phyloP scores from a whole-genome alignment of 116 monocot species.

The Trichopus zeylanicus region DNA sequence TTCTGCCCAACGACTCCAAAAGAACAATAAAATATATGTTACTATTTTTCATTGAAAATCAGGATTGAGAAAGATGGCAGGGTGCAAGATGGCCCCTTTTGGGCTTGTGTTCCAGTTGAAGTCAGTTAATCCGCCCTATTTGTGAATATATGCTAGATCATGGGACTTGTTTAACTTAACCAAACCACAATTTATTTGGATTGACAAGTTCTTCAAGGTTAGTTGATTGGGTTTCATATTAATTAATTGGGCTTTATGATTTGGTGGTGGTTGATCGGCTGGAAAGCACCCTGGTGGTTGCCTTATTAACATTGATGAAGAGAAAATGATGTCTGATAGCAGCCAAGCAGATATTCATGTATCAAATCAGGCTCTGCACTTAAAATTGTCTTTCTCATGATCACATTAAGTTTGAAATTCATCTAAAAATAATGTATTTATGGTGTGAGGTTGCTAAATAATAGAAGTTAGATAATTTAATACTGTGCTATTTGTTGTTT shows the following conservation, averaged over 20 bases:
- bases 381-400: neutral
- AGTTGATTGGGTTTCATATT: too few relatives aligned
- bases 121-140: too few relatives aligned
- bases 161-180: too few relatives aligned
- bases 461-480: neutral
- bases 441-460: neutral
- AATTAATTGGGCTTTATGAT: too few relatives aligned
- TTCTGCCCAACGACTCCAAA: neutral
- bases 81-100: too few relatives aligned
- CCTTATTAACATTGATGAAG: too few relatives aligned
- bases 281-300: neutral
- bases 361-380: neutral
- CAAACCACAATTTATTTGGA: too few relatives aligned
- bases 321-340: neutral
- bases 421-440: neutral
- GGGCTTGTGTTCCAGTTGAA: too few relatives aligned
- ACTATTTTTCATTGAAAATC: too few relatives aligned
- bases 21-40: neutral
- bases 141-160: too few relatives aligned
- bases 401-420: neutral
- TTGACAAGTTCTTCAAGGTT: too few relatives aligned
- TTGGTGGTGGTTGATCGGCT: neutral
- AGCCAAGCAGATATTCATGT: neutral
- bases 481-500: neutral
- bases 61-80: too few relatives aligned